phyloP scores from a whole-genome alignment of 805 yeast species.

The Vanderwaltozyma polyspora region DNA sequence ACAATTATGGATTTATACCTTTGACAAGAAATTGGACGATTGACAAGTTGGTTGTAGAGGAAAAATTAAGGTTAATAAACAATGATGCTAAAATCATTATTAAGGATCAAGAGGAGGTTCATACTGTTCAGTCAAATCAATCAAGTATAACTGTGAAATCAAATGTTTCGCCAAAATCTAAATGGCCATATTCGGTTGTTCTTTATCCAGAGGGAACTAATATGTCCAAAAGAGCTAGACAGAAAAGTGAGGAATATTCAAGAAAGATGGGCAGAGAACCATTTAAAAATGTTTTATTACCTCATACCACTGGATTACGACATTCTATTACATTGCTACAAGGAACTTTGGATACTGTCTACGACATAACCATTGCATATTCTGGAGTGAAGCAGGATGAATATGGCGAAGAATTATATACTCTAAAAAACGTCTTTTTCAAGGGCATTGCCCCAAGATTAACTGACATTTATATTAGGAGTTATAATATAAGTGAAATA shows the following conservation, averaged over 20 bases:
- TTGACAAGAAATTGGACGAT: constrained; percentile 76
- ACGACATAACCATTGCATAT: constrained; percentile 79
- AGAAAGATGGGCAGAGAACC: constrained; percentile 36
- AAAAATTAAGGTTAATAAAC: constrained; percentile 44
- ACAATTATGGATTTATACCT: constrained; percentile 62
- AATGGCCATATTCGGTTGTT: constrained; percentile 56
- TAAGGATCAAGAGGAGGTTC: no score
- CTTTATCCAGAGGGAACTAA: constrained; percentile 95
- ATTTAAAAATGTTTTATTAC: constrained; percentile 58
- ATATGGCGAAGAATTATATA: constrained; percentile 68
- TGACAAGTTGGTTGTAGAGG: constrained; percentile 51
- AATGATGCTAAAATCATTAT: constrained; percentile 49
- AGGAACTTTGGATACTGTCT: constrained; percentile 44
- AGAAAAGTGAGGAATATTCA: constrained; percentile 49
- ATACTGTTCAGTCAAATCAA: no score
- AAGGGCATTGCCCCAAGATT: constrained; percentile 60
- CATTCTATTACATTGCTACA: constrained; percentile 47
- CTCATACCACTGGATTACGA: constrained; percentile 75
- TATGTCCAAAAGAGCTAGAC: constrained; percentile 51
- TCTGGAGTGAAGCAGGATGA: constrained; percentile 51
- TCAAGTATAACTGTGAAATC: background rate
- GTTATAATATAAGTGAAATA: constrained; percentile 45
- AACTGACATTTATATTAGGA: constrained; percentile 55
- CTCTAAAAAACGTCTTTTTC: constrained; percentile 50
- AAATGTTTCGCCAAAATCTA: constrained; percentile 2